A percentile compares a stretch with the other conserved stretches of the same genome.
Evolutionary conservation across 1,284 basidiomycete species (phyloP).

Genomic region (Ceraceosorus guamensis): DNA sequence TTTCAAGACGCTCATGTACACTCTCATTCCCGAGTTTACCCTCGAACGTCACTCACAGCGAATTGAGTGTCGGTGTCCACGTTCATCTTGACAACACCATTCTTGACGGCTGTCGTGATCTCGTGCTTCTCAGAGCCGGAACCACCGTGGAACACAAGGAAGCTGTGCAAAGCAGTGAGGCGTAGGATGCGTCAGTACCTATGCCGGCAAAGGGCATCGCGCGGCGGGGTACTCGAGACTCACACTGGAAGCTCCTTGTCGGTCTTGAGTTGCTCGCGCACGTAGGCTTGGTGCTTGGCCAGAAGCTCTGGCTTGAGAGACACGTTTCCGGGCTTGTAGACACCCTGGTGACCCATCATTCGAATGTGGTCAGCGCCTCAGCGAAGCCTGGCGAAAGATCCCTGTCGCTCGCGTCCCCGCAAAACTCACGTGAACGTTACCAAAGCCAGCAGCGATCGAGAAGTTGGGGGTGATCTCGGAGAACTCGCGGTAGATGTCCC

Average conservation of each 20-base stretch:
- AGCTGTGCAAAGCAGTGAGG: conserved; percentile 47
- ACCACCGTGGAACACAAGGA: conserved; percentile 99
- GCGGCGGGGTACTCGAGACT: conserved; percentile 43
- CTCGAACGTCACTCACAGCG: too few relatives aligned
- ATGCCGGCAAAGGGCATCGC: neutral
- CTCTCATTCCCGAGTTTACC: too few relatives aligned
- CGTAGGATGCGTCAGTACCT: neutral
- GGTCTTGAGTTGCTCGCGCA: conserved; percentile 64
- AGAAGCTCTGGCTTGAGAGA: conserved; percentile 85
- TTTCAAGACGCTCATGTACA: too few relatives aligned
- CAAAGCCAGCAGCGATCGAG: conserved; percentile 92
- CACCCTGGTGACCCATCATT: conserved; percentile 19
- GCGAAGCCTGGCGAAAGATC: neutral
- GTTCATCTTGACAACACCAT: conserved; percentile 61
- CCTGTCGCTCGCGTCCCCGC: neutral
- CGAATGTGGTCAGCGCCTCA: neutral
- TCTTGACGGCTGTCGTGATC: conserved; percentile 80
- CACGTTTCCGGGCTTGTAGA: conserved; percentile 56
- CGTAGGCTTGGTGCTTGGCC: conserved; percentile 79
- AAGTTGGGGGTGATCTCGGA: conserved; percentile 84
- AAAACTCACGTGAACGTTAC: conserved; percentile 70
- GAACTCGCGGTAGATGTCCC: conserved; percentile 79
- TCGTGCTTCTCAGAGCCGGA: conserved; percentile 96
- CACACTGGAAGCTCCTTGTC: conserved; percentile 59
- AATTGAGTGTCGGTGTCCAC: too few relatives aligned